Evolutionary conservation across 306 rosid genomes (phyloP).

Genomic region (Oxytropis ochrocephala): DNA sequence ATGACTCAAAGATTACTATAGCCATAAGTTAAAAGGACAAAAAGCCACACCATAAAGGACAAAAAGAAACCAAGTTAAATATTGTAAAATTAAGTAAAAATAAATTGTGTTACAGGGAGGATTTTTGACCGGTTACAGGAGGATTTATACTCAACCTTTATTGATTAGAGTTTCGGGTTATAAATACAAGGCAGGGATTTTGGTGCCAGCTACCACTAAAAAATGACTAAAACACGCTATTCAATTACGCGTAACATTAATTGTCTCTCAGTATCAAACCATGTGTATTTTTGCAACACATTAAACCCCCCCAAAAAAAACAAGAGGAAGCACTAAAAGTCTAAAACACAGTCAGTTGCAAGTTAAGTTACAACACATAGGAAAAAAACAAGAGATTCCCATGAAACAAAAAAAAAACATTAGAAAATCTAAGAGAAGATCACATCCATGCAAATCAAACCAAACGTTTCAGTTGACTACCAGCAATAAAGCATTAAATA

Average conservation of each 20-base stretch:
- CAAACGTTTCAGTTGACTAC: constrained; percentile 60
- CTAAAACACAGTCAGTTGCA: not conserved
- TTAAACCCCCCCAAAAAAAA: not conserved
- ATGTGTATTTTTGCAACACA: not conserved
- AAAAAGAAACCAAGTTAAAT: too few species aligned
- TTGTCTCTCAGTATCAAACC: constrained; percentile 7
- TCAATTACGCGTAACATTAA: constrained; percentile 19
- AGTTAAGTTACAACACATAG: not conserved
- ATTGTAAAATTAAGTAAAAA: too few species aligned
- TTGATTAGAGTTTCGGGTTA: not conserved
- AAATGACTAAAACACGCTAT: not conserved
- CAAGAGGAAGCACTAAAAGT: not conserved
- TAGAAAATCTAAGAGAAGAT: constrained; percentile 41
- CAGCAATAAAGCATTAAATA: constrained; percentile 38
- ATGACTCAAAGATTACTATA: too few species aligned
- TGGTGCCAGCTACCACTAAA: not conserved
- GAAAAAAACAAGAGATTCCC: not conserved
- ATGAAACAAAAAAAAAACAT: not conserved
- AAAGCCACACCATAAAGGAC: too few species aligned
- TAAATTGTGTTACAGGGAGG: not conserved
- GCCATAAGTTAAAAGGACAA: too few species aligned
- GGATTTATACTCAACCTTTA: not conserved
- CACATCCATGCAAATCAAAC: constrained; percentile 56
- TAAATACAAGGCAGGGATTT: not conserved
- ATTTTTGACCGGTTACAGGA: not conserved